Evolutionary conservation across 345 rosid species (phyloP).

Genomic region (Cardamine chenopodiifolia): DNA sequence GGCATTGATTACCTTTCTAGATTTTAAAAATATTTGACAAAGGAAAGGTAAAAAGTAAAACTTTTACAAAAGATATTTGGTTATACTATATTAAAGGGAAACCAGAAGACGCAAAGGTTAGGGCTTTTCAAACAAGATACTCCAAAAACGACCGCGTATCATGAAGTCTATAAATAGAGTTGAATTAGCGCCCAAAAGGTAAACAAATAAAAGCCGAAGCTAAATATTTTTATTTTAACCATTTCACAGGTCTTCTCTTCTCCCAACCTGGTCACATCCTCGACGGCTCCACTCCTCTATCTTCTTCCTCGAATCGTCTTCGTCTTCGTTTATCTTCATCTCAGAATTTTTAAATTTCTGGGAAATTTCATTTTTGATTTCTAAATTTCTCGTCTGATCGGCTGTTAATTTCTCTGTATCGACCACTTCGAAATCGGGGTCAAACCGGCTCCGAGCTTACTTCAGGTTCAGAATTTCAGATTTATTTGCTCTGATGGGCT

Average conservation of each 20-base stretch:
- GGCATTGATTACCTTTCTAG: neutral
- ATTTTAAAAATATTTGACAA: neutral
- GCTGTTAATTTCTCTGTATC: neutral
- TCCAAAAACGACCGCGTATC: neutral
- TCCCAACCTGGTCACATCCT: slow-evolving; percentile 32
- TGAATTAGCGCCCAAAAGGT: slow-evolving; percentile 36
- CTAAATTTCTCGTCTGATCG: neutral
- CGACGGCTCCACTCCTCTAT: slow-evolving; percentile 38
- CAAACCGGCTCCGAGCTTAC: slow-evolving; percentile 25
- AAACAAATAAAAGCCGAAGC: neutral
- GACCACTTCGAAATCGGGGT: slow-evolving; percentile 18
- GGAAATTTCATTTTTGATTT: neutral
- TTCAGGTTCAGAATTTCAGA: slow-evolving; percentile 24
- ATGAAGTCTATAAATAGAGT: neutral
- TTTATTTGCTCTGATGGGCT: slow-evolving; percentile 44
- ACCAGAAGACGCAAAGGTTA: neutral
- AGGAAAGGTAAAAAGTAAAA: slow-evolving; percentile 21
- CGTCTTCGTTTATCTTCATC: neutral
- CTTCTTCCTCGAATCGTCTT: slow-evolving; percentile 16
- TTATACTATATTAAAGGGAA: neutral
- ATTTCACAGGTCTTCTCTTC: slow-evolving; percentile 8
- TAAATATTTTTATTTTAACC: neutral
- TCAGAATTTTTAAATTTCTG: neutral
- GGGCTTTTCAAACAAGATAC: neutral
- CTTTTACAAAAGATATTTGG: no score